phyloP scores from a whole-genome alignment of 164 flowering plant species.

The Berberis thunbergii region DNA sequence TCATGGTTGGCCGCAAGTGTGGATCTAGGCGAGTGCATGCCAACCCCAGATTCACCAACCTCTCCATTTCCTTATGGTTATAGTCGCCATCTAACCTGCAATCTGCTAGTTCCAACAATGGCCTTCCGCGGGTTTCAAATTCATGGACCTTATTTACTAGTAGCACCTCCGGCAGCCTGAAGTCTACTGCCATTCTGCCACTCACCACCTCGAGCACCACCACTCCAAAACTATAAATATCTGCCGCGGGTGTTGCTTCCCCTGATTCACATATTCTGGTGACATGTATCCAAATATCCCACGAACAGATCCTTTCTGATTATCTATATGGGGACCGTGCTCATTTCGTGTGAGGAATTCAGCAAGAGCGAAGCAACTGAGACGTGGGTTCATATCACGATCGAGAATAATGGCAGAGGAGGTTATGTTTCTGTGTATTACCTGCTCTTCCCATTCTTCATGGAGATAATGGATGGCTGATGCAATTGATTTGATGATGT shows the following conservation, averaged over 20 bases:
- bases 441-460: constrained; percentile 97
- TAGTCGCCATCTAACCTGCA: constrained; percentile 42
- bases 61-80: constrained; percentile 38
- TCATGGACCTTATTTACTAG: constrained; percentile 50
- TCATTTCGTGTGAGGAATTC: constrained; percentile 78
- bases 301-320: constrained; percentile 33
- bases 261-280: constrained; percentile 80
- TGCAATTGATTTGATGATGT: constrained; percentile 72
- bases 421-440: constrained; percentile 82
- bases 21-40: constrained; percentile 72
- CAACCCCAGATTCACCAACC: constrained; percentile 59
- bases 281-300: constrained; percentile 97
- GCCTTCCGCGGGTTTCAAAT: constrained; percentile 29
- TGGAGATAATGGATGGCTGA: constrained; percentile 81
- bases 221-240: constrained; percentile 84
- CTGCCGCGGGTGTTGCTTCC: constrained; percentile 55
- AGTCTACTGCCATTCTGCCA: constrained; percentile 77
- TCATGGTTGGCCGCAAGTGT: constrained; percentile 57
- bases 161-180: constrained; percentile 53
- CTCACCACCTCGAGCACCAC: constrained; percentile 78
- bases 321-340: constrained; percentile 43
- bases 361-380: constrained; percentile 79
- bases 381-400: constrained; percentile 79
- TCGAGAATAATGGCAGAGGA: constrained; percentile 73
- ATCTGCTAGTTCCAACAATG: constrained; percentile 60